Percentiles rank a stretch among this genome's conserved stretches.
Evolutionary conservation across 495 filamentous ascomycete genomes (phyloP).

Genomic region (Penicillium egyptiacum): DNA sequence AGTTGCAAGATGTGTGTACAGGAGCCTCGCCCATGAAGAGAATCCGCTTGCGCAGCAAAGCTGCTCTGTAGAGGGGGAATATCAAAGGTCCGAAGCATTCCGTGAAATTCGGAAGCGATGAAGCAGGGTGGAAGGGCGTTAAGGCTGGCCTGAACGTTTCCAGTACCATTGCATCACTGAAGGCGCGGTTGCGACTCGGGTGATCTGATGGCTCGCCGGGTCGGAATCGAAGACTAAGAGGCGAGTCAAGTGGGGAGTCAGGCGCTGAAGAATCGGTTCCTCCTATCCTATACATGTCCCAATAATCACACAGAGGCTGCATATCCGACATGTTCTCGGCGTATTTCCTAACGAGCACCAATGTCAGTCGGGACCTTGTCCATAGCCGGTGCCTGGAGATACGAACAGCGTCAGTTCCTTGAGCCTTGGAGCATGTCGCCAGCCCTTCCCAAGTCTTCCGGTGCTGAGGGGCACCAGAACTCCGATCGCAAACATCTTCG

Average conservation of each 20-base stretch:
- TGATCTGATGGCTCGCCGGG: conserved; percentile 39
- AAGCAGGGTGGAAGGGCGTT: conserved; percentile 79
- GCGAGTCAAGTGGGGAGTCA: conserved; percentile 54
- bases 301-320: conserved; percentile 71
- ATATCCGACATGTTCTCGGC: conserved; percentile 48
- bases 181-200: conserved; percentile 34
- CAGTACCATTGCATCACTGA: conserved; percentile 52
- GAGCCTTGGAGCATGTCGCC: conserved; percentile 79
- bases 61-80: conserved; percentile 88
- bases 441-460: conserved; percentile 82
- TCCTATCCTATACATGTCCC: conserved; percentile 63
- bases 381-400: not conserved
- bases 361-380: conserved; percentile 13
- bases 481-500: conserved; percentile 88
- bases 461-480: conserved; percentile 82
- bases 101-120: conserved; percentile 72
- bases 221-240: conserved; percentile 50
- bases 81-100: conserved; percentile 86
- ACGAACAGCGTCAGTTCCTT: conserved; percentile 71
- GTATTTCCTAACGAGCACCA: conserved; percentile 30
- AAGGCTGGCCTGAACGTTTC: conserved; percentile 68
- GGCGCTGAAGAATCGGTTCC: conserved; percentile 42
- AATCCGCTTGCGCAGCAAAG: conserved; percentile 82
- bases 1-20: conserved; percentile 82
- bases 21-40: conserved; percentile 81